phyloP scores from a whole-genome alignment of 2,329 filamentous ascomycete species.

The Shiraia sp. region DNA sequence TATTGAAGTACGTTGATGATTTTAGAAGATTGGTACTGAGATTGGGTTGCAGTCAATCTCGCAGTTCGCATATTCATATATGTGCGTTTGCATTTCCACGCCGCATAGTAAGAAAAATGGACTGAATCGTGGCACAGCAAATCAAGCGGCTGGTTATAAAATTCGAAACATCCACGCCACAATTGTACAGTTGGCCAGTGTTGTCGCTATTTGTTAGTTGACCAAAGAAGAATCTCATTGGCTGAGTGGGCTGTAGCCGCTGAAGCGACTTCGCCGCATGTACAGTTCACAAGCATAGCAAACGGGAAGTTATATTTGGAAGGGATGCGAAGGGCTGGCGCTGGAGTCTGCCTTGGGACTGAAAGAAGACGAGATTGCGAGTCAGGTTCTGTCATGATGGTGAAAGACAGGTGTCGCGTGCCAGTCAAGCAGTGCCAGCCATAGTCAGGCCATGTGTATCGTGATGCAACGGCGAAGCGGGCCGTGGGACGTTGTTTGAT shows the following conservation, averaged over 20 bases:
- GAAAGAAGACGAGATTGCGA: no score
- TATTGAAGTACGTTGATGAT: neutral
- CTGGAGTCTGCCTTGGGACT: no score
- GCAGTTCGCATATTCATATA: neutral
- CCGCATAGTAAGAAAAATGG: constrained; percentile 1
- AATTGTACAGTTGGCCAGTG: constrained; percentile 5
- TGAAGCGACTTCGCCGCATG: no score
- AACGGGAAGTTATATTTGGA: no score
- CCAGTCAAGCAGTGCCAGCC: no score
- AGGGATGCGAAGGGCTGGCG: no score
- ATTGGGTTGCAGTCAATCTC: neutral
- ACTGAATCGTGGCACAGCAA: constrained; percentile 14
- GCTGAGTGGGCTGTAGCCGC: neutral
- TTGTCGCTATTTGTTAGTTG: neutral
- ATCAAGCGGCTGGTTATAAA: constrained; percentile 9
- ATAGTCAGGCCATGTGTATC: no score
- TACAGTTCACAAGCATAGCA: no score
- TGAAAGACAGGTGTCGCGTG: no score
- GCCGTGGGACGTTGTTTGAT: constrained; percentile 2
- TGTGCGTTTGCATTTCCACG: neutral
- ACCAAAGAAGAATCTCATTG: neutral
- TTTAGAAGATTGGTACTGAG: neutral
- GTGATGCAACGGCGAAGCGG: neutral
- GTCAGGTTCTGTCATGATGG: no score
- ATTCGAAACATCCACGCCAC: constrained; percentile 9